Base-by-base conservation (phyloP, 23 red algal species). In the Gracilaria domingensis region DNA sequence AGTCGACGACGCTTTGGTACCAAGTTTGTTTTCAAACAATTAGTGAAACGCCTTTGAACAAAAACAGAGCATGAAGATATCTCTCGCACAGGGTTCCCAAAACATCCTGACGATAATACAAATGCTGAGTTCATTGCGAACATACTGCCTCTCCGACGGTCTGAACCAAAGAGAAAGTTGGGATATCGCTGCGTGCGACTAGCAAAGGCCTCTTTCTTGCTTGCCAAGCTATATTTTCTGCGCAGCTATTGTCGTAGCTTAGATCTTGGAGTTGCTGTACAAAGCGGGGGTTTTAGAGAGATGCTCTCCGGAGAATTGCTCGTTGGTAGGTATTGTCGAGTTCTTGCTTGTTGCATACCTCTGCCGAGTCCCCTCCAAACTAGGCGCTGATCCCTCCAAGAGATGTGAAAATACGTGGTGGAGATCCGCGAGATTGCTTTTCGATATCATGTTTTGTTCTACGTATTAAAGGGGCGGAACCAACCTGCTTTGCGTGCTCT, bases 61-160 rank as follows among this genome's bases (percentile, higher is more conserved):
- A 36, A 12, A 0, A 7, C 64, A 69, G 26, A 62, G 59, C 29
- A 30, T 29, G 59, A 62, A 62, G 59, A 62, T 4, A 29, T 23
- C 59, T 69, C 6, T 37, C 17, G 30, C 17, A 55, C 51, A 18
- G 26, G 13, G 64, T 17, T 36, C 38, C 64, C 64, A 3, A 77
- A 4, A 51, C 8, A 50, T 49, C 20, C 72, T 30, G 72, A 30
- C 72, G 45, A 40, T 33, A 51, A 77, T 6, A 50, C 42, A 51
- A 49, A 77, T 77, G 72, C 72, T 50, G 72, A 30, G 30, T 12
- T 5, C 72, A 77, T 77, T 36, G 64, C 4, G 64, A 69, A 12
- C 17, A 32, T 36, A 37, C 1, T 38, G 30, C 6, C 20, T 37
- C 8, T 24, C 0, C 30, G 33, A 69, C 36, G 1, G 1, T 55